Evolutionary conservation across 257 asterid genomes (phyloP), one percentile per base, ranked within the genome.

Genomic region (Penstemon barbatus): DNA sequence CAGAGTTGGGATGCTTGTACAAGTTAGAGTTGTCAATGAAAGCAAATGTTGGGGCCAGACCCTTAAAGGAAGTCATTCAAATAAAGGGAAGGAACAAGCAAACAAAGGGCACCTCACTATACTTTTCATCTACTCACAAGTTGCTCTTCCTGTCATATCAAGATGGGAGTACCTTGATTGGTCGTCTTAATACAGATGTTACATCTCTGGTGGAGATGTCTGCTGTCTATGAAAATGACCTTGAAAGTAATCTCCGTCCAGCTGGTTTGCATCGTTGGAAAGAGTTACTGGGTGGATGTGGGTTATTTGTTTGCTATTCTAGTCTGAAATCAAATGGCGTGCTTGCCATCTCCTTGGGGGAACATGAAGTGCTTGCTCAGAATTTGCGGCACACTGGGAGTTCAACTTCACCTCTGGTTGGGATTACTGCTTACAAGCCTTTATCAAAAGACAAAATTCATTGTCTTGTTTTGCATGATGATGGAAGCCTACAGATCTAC

Each of bases 401-500:
- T 75, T 87, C 97, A 60, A 76, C 91, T 33, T 87, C 99, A 59
- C 82, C 97, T 55, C 83, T 89, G 87, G 99, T 94, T 77, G 99
- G 99, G 75, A 82, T 94, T 54, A 83, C 97, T 64, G 93, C 97
- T 52, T 89, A 94, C 78, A 94, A 87, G 83, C 97, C 97, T 76
- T 76, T 94, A 80, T 89, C 99, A 66, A 94, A 94, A 81, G 99
- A 94, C 78, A 94, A 94, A 86, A 79, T 89, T 72, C 95, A 94
- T 80, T 87, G 97, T 80, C 93, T 94, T 80, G 82, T 86, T 78
- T 80, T 94, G 80, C 97, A 91, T 83, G 99, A 94, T 57, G 99
- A 94, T 85, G 99, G 99, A 76, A 94, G 99, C 79, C 99, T 94
- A 64, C 99, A 94, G 82, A 94, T 91, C 58, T 87, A 89, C 81